phyloP scores from a whole-genome alignment of 1,284 basidiomycete genomes.

The Neolentinus lepideus region DNA sequence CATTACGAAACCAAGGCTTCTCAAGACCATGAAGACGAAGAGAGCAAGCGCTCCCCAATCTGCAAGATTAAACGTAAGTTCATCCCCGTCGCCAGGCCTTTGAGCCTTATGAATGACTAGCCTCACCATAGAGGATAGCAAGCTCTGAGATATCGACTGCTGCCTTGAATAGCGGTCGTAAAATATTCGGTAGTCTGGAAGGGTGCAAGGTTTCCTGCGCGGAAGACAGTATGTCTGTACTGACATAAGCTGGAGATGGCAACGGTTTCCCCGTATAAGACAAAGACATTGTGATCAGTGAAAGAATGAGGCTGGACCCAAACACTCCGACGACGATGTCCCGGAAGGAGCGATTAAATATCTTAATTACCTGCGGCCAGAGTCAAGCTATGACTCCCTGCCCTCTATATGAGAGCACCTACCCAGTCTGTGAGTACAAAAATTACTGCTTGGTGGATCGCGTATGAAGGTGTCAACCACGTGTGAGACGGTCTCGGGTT shows the following conservation, averaged over 20 bases:
- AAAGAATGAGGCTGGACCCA: conserved; percentile 8
- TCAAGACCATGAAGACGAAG: background rate
- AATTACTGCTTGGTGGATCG: background rate
- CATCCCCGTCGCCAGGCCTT: too few species aligned
- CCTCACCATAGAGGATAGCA: background rate
- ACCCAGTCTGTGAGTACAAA: background rate
- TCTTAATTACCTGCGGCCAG: conserved; percentile 2
- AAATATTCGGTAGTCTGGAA: conserved; percentile 5
- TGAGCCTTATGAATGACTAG: too few species aligned
- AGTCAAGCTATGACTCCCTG: background rate
- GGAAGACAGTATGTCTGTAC: background rate
- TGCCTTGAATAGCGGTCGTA: conserved; percentile 1
- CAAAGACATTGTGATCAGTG: background rate
- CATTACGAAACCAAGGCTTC: background rate
- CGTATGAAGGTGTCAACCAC: background rate
- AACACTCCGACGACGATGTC: conserved; percentile 10
- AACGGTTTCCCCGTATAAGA: background rate
- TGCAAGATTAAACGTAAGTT: background rate
- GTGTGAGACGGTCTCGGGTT: conserved; percentile 1
- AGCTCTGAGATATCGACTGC: background rate
- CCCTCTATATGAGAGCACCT: conserved; percentile 3
- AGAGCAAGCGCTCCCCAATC: background rate
- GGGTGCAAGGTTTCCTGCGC: background rate
- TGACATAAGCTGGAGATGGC: background rate
- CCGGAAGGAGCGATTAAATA: conserved; percentile 6